Conservation (phyloP, 495 filamentous ascomycete species). For the Aspergillus homomorphus region DNA sequence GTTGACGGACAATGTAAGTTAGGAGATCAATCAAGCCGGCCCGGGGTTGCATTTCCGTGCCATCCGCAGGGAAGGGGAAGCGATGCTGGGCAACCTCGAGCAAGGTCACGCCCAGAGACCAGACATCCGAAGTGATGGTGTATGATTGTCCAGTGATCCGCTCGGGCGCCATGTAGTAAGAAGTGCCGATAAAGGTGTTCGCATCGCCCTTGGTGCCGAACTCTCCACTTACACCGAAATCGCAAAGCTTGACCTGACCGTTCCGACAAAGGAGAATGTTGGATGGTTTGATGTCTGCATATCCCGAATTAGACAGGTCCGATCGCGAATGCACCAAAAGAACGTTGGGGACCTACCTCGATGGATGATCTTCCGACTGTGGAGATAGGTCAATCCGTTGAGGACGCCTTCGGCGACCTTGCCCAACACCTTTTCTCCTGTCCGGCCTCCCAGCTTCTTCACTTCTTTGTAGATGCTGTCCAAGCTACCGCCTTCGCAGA, state of each 20-base stretch:
- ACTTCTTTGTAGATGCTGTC: conserved; percentile 97
- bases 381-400: conserved; percentile 92
- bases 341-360: conserved; percentile 50
- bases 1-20: conserved; percentile 94
- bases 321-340: not conserved
- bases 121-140: conserved; percentile 97
- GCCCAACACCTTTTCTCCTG: conserved; percentile 96
- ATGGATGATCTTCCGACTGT: conserved; percentile 95
- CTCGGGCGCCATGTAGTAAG: conserved; percentile 99
- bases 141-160: conserved; percentile 96
- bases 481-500: conserved; percentile 93
- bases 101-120: conserved; percentile 92
- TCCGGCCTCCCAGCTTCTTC: conserved; percentile 88
- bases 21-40: conserved; percentile 91
- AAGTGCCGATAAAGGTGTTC: conserved; percentile 98
- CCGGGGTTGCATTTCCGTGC: conserved; percentile 83
- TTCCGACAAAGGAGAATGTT: conserved; percentile 93
- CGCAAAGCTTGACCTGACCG: conserved; percentile 94
- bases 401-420: conserved; percentile 96
- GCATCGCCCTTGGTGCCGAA: conserved; percentile 98
- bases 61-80: conserved; percentile 96
- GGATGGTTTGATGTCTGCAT: conserved; percentile 87
- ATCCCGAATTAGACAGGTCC: conserved; percentile 8
- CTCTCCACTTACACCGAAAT: conserved; percentile 96
- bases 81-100: conserved; percentile 97